A percentile compares a stretch with the other conserved stretches of the same genome.
These are phyloP conservation scores for Thraustochytrium striatum DNA, from an alignment of 352 stramenopile species.

Conservation along the genomic window DNA sequence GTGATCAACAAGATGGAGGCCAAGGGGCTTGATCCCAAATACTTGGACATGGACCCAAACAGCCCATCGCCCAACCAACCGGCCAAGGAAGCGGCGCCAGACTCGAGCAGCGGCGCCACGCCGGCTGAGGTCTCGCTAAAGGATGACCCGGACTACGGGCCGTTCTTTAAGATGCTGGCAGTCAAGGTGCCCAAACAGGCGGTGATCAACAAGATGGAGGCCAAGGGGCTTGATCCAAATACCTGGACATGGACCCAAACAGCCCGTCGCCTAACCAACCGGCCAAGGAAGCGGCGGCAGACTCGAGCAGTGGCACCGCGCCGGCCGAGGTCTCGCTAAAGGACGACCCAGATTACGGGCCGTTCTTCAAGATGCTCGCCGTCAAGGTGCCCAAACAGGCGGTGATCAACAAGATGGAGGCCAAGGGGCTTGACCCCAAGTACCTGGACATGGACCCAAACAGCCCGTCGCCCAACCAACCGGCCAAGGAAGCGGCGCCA, in stretches of 20 bases:
- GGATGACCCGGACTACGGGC: slow-evolving; percentile 59
- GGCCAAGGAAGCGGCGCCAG: slow-evolving; percentile 49
- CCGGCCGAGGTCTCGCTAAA: slow-evolving; percentile 13
- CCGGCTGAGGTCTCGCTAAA: slow-evolving; percentile 52
- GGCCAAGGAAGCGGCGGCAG: slow-evolving; percentile 48
- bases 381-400: slow-evolving; percentile 60
- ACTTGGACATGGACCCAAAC: slow-evolving; percentile 64
- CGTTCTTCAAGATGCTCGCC: slow-evolving; percentile 50
- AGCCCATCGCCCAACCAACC: slow-evolving; percentile 26
- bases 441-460: slow-evolving; percentile 50
- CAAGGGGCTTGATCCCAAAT: slow-evolving; percentile 63
- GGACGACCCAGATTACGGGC: slow-evolving; percentile 40
- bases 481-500: neutral
- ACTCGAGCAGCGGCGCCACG: neutral
- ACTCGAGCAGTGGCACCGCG: neutral
- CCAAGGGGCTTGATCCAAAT: slow-evolving; percentile 74
- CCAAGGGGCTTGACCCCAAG: slow-evolving; percentile 47
- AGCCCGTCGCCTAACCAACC: slow-evolving; percentile 21
- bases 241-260: slow-evolving; percentile 72
- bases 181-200: slow-evolving; percentile 61
- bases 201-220: slow-evolving; percentile 56
- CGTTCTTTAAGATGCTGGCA: slow-evolving; percentile 65
- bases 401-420: slow-evolving; percentile 70
- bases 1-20: slow-evolving; percentile 86
- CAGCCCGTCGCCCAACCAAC: neutral